Base-by-base conservation (phyloP, 179 eudicot species). In the Spergularia azorica region DNA sequence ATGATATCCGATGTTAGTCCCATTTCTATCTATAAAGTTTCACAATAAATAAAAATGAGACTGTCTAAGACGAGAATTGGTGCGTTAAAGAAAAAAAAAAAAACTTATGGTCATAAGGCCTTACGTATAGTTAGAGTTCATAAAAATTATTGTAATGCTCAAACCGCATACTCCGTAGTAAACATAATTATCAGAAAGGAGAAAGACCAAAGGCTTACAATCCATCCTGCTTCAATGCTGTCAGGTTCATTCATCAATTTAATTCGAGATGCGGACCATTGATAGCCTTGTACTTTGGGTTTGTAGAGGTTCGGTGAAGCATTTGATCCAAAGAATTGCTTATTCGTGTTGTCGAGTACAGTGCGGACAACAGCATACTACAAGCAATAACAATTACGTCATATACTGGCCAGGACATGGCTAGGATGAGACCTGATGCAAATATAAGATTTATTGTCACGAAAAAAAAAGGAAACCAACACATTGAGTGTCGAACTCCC, bases 221-320 rank as follows among this genome's bases (percentile, higher is more conserved):
- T 64, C 78, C 78, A 75, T 26, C 78, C 78, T 32, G 63, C 71
- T 75, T 75, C 78, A 64, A 75, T 52, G 54, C 78, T 64, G 38
- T 75, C 71, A 0, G 63, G 36, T 36, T 71, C 78, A 54, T 38
- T 52, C 11, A 5, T 1, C n/a, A 75, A 48, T 64, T 52, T 75
- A 0, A 75, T 52, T 32, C 61, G 78, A 50, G 78, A 50, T 15
- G 63, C 20, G 1, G 78, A 63, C 78, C 78, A 64, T 36, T 75
- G 63, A 17, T 15, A 63, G 21, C 71, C 78, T 9, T 5, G 0
- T 10, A 38, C 62, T 50, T 9, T 6, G 41, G 76, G 16, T 60
- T 43, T 17, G 15, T 20, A 39, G 14, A 60, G 0, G 76, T 54
- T 59, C 5, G 41, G 32, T 1, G 9, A 13, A 4, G 64, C 76